These are phyloP conservation scores for Lepidopterella palustris DNA, from an alignment of 495 filamentous ascomycete species.

Conservation along the genomic window DNA sequence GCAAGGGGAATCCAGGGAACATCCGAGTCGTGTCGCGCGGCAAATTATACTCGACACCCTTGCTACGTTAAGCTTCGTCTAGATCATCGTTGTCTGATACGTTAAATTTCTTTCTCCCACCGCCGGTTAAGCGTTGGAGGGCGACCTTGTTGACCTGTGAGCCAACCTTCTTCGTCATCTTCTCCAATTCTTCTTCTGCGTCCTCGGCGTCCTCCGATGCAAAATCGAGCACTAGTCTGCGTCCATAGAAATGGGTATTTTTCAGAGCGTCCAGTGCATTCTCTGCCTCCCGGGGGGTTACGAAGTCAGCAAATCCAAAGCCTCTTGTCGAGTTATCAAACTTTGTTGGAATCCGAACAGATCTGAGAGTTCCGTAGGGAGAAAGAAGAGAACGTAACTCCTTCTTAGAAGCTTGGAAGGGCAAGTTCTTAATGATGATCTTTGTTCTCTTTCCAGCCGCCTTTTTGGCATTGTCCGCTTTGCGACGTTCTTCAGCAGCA, in stretches of 20 bases:
- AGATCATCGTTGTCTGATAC: conserved; percentile 55
- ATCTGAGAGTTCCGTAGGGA: conserved; percentile 83
- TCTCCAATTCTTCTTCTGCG: conserved; percentile 90
- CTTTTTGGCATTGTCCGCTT: conserved; percentile 74
- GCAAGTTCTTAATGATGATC: conserved; percentile 96
- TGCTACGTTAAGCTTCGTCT: conserved; percentile 46
- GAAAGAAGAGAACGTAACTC: conserved; percentile 80
- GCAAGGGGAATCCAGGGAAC: conserved; percentile 18
- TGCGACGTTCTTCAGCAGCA: conserved; percentile 75
- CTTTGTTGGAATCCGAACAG: conserved; percentile 90
- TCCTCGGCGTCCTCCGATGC: conserved; percentile 78
- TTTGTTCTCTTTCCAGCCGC: conserved; percentile 68
- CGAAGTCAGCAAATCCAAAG: conserved; percentile 95
- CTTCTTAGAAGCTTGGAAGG: conserved; percentile 90
- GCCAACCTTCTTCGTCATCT: conserved; percentile 91
- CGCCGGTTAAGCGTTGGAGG: conserved; percentile 75
- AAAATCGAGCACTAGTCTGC: conserved; percentile 83
- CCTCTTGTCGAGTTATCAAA: conserved; percentile 81
- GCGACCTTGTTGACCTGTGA: conserved; percentile 82
- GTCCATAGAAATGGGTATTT: conserved; percentile 88
- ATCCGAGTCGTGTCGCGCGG: conserved; percentile 21
- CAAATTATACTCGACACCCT: conserved; percentile 17
- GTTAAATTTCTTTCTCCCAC: conserved; percentile 79
- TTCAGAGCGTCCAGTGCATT: conserved; percentile 85
- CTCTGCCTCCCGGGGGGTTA: conserved; percentile 83